phyloP scores from a whole-genome alignment of 2,329 filamentous ascomycete genomes.

The Cladophialophora exuberans region DNA sequence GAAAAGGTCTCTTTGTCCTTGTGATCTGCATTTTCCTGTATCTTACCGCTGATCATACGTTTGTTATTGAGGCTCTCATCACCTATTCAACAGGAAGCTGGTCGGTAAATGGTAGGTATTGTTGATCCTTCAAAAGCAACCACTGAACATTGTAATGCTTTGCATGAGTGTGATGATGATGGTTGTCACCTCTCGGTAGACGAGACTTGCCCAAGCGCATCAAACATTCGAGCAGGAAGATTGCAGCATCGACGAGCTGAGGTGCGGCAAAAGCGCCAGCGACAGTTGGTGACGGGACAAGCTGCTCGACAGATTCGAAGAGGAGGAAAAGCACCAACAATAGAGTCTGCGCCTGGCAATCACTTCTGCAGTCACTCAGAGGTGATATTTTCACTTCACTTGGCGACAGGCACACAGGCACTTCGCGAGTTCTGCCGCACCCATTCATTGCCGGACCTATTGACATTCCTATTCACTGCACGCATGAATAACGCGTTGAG shows the following conservation, averaged over 20 bases:
- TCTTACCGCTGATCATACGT: not conserved
- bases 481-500: slow-evolving; percentile 17
- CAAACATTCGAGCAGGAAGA: no score
- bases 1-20: not conserved
- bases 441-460: slow-evolving; percentile 7
- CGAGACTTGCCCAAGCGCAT: slow-evolving; percentile 5
- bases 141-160: slow-evolving; percentile 23
- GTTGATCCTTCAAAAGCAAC: slow-evolving; percentile 2
- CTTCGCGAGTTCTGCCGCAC: slow-evolving; percentile 16
- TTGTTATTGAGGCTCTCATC: no score
- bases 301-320: not conserved
- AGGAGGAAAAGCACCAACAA: no score
- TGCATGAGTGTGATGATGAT: slow-evolving; percentile 27
- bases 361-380: no score
- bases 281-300: slow-evolving; percentile 1
- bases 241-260: no score
- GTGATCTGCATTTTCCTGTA: slow-evolving; percentile 5
- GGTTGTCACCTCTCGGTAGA: slow-evolving; percentile 9
- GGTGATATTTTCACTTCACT: no score
- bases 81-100: no score
- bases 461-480: slow-evolving; percentile 23
- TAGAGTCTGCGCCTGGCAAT: no score
- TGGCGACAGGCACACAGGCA: slow-evolving; percentile 21
- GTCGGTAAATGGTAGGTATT: slow-evolving; percentile 15
- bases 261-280: not conserved